These are phyloP conservation scores for Fusarium algeriense DNA, from an alignment of 2,329 filamentous ascomycete genomes.

Conservation along the genomic window DNA sequence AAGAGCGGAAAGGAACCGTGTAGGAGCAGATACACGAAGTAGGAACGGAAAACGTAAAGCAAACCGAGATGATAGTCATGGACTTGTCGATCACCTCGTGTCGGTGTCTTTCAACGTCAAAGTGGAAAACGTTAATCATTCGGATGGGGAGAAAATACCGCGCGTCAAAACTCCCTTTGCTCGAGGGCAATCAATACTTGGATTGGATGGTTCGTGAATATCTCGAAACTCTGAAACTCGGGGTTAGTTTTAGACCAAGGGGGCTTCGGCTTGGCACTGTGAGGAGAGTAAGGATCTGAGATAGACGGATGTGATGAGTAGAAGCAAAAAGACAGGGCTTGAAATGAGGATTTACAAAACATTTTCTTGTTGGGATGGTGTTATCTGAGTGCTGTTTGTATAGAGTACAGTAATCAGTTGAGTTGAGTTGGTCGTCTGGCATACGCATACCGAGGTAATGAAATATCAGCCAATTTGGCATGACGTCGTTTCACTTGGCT, in stretches of 20 bases:
- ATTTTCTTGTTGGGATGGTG: background rate
- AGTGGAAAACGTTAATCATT: constrained; percentile 18
- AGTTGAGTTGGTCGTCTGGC: background rate
- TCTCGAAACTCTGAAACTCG: constrained; percentile 44
- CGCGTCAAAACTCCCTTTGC: constrained; percentile 1
- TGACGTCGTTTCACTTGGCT: constrained; percentile 13
- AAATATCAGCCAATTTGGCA: background rate
- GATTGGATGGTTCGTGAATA: constrained; percentile 30
- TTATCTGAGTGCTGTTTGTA: background rate
- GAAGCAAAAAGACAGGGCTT: constrained; percentile 3
- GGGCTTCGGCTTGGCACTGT: constrained; percentile 19
- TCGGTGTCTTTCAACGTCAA: constrained; percentile 19
- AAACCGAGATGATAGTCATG: background rate
- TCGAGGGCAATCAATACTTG: background rate
- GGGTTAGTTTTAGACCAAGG: constrained; percentile 36
- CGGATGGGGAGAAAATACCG: constrained; percentile 9
- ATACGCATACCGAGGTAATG: background rate
- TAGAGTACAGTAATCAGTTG: background rate
- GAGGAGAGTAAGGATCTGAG: constrained; percentile 17
- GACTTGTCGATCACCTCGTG: constrained; percentile 28
- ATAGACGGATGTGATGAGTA: constrained; percentile 20
- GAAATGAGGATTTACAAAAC: constrained; percentile 29
- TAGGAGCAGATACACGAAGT: background rate
- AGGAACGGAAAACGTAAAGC: background rate
- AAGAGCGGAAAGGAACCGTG: background rate